Conservation (phyloP, 176 grass and related monocot genomes). For the Leersia perrieri region DNA sequence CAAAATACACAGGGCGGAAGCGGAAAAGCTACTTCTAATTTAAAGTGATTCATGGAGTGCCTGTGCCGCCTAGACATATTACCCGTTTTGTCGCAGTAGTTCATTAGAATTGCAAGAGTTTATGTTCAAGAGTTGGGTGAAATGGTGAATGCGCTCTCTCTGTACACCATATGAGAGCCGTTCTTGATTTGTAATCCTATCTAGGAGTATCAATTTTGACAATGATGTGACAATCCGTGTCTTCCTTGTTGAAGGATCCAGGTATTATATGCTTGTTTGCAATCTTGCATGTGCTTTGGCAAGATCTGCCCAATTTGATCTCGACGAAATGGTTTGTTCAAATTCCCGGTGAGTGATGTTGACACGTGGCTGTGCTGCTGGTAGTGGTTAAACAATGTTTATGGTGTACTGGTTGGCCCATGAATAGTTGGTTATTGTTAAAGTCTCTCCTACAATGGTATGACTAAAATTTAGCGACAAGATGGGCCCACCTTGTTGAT, state of each 20-base stretch:
- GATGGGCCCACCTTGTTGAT: too few relatives aligned
- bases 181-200: not conserved
- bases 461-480: too few relatives aligned
- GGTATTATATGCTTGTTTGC: not conserved
- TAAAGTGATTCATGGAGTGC: not conserved
- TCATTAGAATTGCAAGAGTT: not conserved
- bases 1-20: constrained; percentile 83
- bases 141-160: not conserved
- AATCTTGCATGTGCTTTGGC: not conserved
- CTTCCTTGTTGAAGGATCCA: not conserved
- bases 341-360: not conserved
- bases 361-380: too few relatives aligned
- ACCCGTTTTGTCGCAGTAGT: not conserved
- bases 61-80: not conserved
- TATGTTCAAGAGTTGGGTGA: not conserved
- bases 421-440: too few relatives aligned
- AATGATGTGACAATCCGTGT: not conserved
- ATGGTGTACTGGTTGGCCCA: too few relatives aligned
- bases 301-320: not conserved
- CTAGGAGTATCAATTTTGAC: constrained; percentile 34
- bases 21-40: constrained; percentile 53
- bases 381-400: too few relatives aligned
- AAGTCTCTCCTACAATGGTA: too few relatives aligned
- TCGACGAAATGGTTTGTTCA: not conserved
- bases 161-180: not conserved